Evolutionary conservation across 1,284 basidiomycete genomes (phyloP).

Genomic region (Schizopora paradoxa): DNA sequence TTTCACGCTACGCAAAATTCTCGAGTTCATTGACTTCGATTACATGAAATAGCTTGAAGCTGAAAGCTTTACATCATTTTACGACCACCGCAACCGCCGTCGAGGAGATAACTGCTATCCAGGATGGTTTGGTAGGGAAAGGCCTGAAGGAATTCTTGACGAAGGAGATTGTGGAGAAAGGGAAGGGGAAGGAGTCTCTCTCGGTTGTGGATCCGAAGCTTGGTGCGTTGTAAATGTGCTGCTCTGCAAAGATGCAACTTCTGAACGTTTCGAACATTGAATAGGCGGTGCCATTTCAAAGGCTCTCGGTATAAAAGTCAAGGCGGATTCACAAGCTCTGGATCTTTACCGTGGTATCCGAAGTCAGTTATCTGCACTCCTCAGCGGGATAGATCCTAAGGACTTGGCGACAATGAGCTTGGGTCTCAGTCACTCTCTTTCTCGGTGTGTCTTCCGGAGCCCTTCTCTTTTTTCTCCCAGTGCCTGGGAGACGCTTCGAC

Average conservation of each 20-base stretch:
- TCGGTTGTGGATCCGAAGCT: constrained; percentile 89
- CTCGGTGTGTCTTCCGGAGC: constrained; percentile 49
- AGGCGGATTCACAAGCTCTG: constrained; percentile 55
- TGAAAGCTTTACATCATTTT: constrained; percentile 95
- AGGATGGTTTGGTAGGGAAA: constrained; percentile 91
- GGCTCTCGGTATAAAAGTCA: constrained; percentile 89
- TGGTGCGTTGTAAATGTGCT: constrained; percentile 46
- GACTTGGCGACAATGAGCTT: constrained; percentile 97
- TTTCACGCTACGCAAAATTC: constrained; percentile 4
- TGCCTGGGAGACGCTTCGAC: too few species aligned
- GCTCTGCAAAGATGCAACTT: constrained; percentile 7
- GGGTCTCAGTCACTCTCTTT: constrained; percentile 94
- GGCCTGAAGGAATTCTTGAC: constrained; percentile 91
- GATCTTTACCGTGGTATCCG: constrained; percentile 98
- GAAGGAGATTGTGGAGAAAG: constrained; percentile 82
- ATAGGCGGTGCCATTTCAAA: constrained; percentile 80
- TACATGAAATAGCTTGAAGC: constrained; percentile 63
- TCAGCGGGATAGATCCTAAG: constrained; percentile 91
- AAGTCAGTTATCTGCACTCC: constrained; percentile 78
- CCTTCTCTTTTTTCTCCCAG: constrained; percentile 9
- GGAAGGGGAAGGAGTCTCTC: constrained; percentile 84
- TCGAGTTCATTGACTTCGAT: constrained; percentile 9
- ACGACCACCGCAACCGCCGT: constrained; percentile 96
- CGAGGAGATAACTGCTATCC: constrained; percentile 93
- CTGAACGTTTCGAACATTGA: too few species aligned